Percentiles rank a stretch among this genome's conserved stretches.
phyloP scores from a whole-genome alignment of 192 early-diverging fungal species.

The Funneliformis mosseae region DNA sequence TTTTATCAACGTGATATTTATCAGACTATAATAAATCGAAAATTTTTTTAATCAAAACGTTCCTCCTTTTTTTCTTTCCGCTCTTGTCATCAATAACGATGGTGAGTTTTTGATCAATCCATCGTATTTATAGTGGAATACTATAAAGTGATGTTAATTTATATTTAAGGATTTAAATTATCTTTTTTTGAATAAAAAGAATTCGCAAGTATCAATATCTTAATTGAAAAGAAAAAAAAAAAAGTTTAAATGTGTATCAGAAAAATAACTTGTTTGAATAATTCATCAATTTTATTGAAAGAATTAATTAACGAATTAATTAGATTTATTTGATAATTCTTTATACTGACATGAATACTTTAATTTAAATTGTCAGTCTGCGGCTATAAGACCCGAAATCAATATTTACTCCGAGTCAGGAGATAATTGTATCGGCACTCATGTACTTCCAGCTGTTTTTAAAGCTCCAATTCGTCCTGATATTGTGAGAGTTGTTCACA shows the following conservation, averaged over 20 bases:
- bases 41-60: too few relatives aligned
- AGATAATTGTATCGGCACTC: conserved; percentile 71
- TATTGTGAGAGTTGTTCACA: conserved; percentile 94
- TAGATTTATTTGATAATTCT: not conserved
- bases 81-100: not conserved
- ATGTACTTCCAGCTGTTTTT: conserved; percentile 90
- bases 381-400: conserved; percentile 82
- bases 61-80: not conserved
- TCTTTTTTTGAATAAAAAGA: too few relatives aligned
- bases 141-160: too few relatives aligned
- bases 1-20: too few relatives aligned
- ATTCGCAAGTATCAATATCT: too few relatives aligned
- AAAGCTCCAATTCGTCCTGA: conserved; percentile 96
- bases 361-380: conserved; percentile 31
- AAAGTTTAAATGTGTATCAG: too few relatives aligned
- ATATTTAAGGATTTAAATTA: too few relatives aligned
- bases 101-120: not conserved
- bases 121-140: not conserved
- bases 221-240: too few relatives aligned
- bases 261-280: not conserved
- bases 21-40: too few relatives aligned
- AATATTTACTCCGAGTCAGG: conserved; percentile 86
- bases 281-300: too few relatives aligned
- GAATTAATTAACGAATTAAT: too few relatives aligned
- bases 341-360: not conserved